Conservation (phyloP, 2,329 filamentous ascomycete species). For the Penicillium digitatum region DNA sequence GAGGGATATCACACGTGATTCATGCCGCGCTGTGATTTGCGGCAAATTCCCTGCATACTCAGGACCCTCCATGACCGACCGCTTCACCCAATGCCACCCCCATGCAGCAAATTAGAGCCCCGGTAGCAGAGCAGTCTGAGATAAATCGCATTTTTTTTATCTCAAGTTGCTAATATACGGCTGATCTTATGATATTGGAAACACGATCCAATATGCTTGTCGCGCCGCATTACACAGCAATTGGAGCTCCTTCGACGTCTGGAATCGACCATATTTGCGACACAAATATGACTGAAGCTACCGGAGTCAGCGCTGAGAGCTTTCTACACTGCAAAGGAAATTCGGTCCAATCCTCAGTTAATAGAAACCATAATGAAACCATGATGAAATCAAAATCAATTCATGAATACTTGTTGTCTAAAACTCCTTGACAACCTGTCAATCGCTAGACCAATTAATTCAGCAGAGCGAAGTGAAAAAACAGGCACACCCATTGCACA, state of each 20-base stretch:
- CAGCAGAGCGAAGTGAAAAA: neutral
- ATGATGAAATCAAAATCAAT: neutral
- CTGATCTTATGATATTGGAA: neutral
- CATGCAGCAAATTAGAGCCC: neutral
- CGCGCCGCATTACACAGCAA: neutral
- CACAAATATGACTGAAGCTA: neutral
- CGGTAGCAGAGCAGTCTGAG: neutral
- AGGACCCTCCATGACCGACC: neutral
- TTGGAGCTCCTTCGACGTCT: neutral
- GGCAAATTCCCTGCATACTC: neutral
- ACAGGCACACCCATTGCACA: neutral
- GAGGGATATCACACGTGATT: conserved; percentile 13
- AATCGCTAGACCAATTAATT: neutral
- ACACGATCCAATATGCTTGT: neutral
- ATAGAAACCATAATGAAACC: neutral
- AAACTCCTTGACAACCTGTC: neutral
- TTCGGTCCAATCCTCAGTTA: neutral
- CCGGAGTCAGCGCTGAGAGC: neutral
- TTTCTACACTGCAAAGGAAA: neutral
- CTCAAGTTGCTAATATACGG: neutral
- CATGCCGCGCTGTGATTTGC: neutral
- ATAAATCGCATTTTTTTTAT: neutral
- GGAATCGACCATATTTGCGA: neutral
- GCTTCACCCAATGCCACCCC: neutral
- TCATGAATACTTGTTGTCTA: neutral